phyloP scores from a whole-genome alignment of 208 protist genomes.

The Chromosphaera perkinsii region DNA sequence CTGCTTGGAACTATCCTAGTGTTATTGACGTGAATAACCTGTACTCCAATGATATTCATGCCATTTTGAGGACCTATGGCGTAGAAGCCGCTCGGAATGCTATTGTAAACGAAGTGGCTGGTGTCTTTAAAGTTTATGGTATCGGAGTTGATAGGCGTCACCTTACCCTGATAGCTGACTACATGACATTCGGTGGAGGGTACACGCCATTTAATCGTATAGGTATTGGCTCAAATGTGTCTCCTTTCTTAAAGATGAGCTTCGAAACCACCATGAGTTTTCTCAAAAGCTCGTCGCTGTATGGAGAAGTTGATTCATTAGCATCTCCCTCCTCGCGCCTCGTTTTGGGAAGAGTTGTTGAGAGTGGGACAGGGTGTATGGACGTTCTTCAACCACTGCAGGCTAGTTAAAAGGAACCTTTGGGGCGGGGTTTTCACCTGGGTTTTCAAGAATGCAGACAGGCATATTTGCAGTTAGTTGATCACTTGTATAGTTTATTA shows the following conservation, averaged over 20 bases:
- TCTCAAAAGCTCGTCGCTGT: not conserved
- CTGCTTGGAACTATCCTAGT: slow-evolving; percentile 34
- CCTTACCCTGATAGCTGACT: slow-evolving; percentile 71
- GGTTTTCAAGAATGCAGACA: too few species aligned
- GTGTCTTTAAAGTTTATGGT: slow-evolving; percentile 59
- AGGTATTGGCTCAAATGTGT: slow-evolving; percentile 55
- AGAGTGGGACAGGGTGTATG: slow-evolving; percentile 15
- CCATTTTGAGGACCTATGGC: slow-evolving; percentile 53
- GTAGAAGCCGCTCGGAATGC: slow-evolving; percentile 66
- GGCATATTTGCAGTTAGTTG: too few species aligned
- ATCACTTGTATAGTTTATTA: too few species aligned
- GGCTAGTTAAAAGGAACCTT: too few species aligned
- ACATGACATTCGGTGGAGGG: slow-evolving; percentile 62
- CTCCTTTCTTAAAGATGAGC: slow-evolving; percentile 57
- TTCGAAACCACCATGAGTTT: slow-evolving; percentile 31
- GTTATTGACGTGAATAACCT: slow-evolving; percentile 54
- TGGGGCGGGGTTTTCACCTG: too few species aligned
- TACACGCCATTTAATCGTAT: slow-evolving; percentile 65
- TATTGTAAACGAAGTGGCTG: slow-evolving; percentile 70
- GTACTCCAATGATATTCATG: slow-evolving; percentile 60
- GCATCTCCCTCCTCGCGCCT: slow-evolving; percentile 4
- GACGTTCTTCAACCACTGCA: slow-evolving; percentile 10
- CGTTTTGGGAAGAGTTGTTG: slow-evolving; percentile 17
- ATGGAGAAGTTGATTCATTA: slow-evolving; percentile 13
- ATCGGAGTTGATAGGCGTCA: slow-evolving; percentile 74